Evolutionary conservation across 2,329 filamentous ascomycete genomes (phyloP).

Genomic region (Ophiostoma sp.): DNA sequence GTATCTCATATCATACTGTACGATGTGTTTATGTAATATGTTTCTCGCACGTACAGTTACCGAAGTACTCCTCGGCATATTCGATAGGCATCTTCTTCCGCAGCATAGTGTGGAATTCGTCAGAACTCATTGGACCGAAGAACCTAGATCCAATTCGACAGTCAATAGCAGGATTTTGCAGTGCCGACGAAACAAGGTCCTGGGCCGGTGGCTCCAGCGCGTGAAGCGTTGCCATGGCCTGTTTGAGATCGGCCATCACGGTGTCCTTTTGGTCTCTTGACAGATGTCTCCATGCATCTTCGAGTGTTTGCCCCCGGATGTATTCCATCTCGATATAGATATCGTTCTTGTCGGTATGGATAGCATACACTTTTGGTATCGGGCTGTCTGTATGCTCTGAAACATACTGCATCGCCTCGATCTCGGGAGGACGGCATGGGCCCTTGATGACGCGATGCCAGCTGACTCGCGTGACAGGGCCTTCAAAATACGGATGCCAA

Average conservation of each 20-base stretch:
- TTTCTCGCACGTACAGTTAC: not conserved
- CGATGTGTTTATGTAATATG: too few relatives aligned
- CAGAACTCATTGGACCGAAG: slow-evolving; percentile 12
- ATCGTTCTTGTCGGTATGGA: not conserved
- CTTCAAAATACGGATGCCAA: not conserved
- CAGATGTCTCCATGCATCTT: slow-evolving; percentile 6
- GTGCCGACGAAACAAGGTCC: slow-evolving; percentile 16
- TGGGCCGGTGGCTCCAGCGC: slow-evolving; percentile 14
- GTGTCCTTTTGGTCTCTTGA: slow-evolving; percentile 6
- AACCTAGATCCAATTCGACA: slow-evolving; percentile 13
- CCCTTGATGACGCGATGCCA: slow-evolving; percentile 19
- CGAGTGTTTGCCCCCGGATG: slow-evolving; percentile 10
- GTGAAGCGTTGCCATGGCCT: slow-evolving; percentile 13
- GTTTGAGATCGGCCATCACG: slow-evolving; percentile 17
- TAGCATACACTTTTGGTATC: slow-evolving; percentile 16
- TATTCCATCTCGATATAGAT: slow-evolving; percentile 22
- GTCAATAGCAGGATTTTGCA: slow-evolving; percentile 4
- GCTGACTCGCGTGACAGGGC: not conserved
- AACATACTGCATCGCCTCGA: slow-evolving; percentile 19
- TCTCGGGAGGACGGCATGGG: slow-evolving; percentile 18
- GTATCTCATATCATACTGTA: too few relatives aligned
- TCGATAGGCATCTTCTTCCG: slow-evolving; percentile 14
- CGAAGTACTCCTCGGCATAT: slow-evolving; percentile 9
- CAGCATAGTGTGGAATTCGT: slow-evolving; percentile 18
- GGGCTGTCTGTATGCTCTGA: slow-evolving; percentile 15